Evolutionary conservation across 2,329 filamentous ascomycete species (phyloP), one percentile per base, ranked within the genome.

Genomic region (Nothophaeocryptopus gaeumannii): DNA sequence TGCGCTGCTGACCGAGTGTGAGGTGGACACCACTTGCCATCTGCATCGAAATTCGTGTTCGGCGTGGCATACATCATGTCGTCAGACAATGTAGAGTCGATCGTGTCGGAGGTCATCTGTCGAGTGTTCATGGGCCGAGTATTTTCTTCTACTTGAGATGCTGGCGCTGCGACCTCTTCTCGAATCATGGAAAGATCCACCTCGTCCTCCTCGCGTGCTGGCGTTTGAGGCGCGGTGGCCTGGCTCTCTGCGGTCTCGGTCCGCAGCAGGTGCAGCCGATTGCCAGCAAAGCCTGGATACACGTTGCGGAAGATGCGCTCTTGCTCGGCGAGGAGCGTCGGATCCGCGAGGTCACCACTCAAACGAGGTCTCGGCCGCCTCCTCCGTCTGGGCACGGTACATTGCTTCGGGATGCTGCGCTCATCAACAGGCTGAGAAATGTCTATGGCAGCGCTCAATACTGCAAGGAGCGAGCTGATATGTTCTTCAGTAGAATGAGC

Each of bases 361-460:
- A 54, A 67, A 55, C 39, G 64, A 29, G 54, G 51, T 61, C 41
- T 39, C 61, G 38, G 72, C 45, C 60, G 67, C 63, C 47, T 63
- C 61, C 68, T 67, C 29, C 74, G 63, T 29, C 74, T 66, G 5
- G 75, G 75, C 11, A 77, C 65, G 45, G 74, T 78, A 42, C 73
- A 70, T 53, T 74, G 74, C 41, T 70, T 65, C 4, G 67, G 65
- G n/a, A 67, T 52, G 47, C 65, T 72, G 39, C 87, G 80, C 57
- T 89, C 86, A 58, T 90, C 86, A 34, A 89, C 77, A 1, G 85
- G 81, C 0, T 80, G 74, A 10, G 85, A 81, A 14, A 90, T 79
- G 61, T 88, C 84, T 52, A 90, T 86, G 39, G 83, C 85, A n/a
- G 84, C 83, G 61, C 84, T 86, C 8, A 88, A 71, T 2, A 75